Percentiles rank a stretch among this genome's conserved stretches.
phyloP scores from a whole-genome alignment of 2,329 filamentous ascomycete species.

The Trichophyton equinum region DNA sequence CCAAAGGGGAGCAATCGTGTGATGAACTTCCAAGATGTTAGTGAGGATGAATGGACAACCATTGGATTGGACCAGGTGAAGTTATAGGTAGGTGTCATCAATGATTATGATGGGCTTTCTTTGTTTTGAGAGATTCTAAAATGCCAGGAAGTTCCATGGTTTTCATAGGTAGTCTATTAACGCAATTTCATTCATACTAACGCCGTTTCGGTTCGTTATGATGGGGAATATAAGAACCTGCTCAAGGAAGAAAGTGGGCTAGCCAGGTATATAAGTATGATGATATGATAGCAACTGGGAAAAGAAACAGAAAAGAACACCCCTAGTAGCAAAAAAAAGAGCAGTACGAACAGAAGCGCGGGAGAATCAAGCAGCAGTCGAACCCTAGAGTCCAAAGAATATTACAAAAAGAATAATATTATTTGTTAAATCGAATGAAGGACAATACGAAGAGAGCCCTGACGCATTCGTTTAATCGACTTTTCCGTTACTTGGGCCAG shows the following conservation, averaged over 20 bases:
- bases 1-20: not conserved
- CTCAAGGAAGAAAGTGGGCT: not conserved
- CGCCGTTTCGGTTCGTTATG: not conserved
- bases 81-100: not conserved
- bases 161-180: not conserved
- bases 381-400: not conserved
- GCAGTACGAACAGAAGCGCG: not conserved
- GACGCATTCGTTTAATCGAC: constrained; percentile 28
- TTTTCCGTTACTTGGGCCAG: constrained; percentile 30
- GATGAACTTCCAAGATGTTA: not conserved
- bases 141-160: not conserved
- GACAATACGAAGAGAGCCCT: not conserved
- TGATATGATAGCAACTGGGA: not conserved
- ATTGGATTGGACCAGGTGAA: not conserved
- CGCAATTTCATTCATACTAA: not conserved
- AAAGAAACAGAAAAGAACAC: not conserved
- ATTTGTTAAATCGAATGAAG: not conserved
- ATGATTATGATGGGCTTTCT: not conserved
- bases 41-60: not conserved
- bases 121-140: not conserved
- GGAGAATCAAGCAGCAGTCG: not conserved
- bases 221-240: not conserved
- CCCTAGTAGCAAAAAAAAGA: not conserved
- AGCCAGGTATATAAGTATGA: not conserved
- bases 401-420: not conserved